Conservation (phyloP, 306 rosid species). For the Gynostemma pentaphyllum region DNA sequence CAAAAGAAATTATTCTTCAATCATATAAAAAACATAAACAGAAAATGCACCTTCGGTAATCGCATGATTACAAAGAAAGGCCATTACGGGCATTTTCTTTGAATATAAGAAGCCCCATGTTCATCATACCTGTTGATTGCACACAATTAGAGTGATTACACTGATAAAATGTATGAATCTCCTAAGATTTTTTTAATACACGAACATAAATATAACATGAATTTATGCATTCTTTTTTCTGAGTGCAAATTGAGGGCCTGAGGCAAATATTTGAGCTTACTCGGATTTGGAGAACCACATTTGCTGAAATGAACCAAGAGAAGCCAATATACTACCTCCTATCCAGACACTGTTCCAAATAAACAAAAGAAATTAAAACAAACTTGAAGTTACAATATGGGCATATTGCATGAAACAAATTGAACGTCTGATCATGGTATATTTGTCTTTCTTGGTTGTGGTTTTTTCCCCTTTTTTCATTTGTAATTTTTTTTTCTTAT, state of each 20-base stretch:
- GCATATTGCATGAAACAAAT: no score
- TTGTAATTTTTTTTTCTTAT: no score
- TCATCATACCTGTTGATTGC: slow-evolving; percentile 70
- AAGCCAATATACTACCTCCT: slow-evolving; percentile 97
- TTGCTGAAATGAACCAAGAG: slow-evolving; percentile 96
- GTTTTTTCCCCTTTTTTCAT: no score
- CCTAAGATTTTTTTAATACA: background rate
- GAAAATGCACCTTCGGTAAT: slow-evolving; percentile 12
- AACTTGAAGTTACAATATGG: no score
- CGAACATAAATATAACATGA: background rate
- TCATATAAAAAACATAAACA: background rate
- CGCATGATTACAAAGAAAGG: background rate
- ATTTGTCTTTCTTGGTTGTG: no score
- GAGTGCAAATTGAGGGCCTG: background rate
- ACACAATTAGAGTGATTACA: background rate
- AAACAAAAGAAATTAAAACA: no score
- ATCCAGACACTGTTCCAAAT: slow-evolving; percentile 69
- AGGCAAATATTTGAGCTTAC: slow-evolving; percentile 27
- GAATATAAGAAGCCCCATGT: slow-evolving; percentile 94
- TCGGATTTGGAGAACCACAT: slow-evolving; percentile 91
- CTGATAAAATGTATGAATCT: background rate
- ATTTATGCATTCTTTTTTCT: background rate
- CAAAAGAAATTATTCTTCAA: background rate
- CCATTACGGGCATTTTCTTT: slow-evolving; percentile 80
- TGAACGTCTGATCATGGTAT: no score